Percentiles rank a stretch among this genome's conserved stretches.
Evolutionary conservation across 129 eudicot species (phyloP).

Genomic region (Artemisia tridentata): DNA sequence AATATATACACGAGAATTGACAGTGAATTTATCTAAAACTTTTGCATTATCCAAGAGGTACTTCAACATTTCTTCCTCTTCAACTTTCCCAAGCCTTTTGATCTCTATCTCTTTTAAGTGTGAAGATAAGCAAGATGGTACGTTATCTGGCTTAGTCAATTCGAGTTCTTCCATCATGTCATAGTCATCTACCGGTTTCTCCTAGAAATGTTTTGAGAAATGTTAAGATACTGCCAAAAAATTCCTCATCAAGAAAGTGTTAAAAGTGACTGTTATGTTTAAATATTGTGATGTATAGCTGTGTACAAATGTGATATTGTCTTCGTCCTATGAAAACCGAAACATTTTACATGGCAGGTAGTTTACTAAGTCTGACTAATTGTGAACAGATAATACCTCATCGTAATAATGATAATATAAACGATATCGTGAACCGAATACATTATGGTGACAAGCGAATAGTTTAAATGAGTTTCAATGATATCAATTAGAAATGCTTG

Average conservation of each 20-base stretch:
- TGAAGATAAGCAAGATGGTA: conserved; percentile 22
- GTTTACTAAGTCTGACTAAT: background rate
- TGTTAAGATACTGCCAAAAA: background rate
- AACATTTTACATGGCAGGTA: background rate
- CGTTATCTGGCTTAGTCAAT: conserved; percentile 6
- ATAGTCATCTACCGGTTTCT: conserved; percentile 24
- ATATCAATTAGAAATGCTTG: too few species aligned
- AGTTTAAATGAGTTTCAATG: too few species aligned
- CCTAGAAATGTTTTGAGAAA: background rate
- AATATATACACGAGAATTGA: conserved; percentile 33
- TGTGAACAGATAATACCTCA: background rate
- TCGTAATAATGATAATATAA: background rate
- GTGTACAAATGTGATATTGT: background rate
- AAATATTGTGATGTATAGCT: background rate
- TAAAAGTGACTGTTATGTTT: background rate
- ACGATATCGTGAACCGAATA: background rate
- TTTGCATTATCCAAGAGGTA: conserved; percentile 28
- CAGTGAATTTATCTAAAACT: conserved; percentile 29
- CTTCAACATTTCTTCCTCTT: conserved; percentile 34
- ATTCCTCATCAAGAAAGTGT: background rate
- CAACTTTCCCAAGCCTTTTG: conserved; percentile 23
- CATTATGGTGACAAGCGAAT: too few species aligned
- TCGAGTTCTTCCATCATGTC: conserved; percentile 27
- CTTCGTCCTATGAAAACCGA: background rate
- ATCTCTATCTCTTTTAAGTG: conserved; percentile 25